Evolutionary conservation across 1,284 basidiomycete genomes (phyloP).

Genomic region (Mycena citricolor): DNA sequence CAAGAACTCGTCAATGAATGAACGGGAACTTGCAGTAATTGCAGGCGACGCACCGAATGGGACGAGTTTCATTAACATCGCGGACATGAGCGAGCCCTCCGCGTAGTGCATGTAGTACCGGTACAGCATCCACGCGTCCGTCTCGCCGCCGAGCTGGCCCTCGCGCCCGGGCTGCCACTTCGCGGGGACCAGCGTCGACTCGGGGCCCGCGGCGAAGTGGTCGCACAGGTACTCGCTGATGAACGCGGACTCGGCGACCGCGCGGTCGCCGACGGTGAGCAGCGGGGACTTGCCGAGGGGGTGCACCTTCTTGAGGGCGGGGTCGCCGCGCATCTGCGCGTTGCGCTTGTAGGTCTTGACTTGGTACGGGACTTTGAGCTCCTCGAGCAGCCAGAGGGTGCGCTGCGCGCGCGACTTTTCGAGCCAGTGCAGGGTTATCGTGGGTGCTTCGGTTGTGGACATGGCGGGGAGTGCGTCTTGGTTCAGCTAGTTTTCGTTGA

Average conservation of each 20-base stretch:
- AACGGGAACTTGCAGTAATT: not conserved
- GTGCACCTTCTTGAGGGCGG: slow-evolving; percentile 33
- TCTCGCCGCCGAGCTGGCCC: slow-evolving; percentile 18
- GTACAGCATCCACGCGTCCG: slow-evolving; percentile 31
- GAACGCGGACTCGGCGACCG: slow-evolving; percentile 21
- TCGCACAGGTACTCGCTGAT: slow-evolving; percentile 36
- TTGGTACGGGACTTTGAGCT: slow-evolving; percentile 28
- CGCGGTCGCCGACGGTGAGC: slow-evolving; percentile 30
- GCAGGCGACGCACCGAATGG: not conserved
- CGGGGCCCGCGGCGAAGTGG: slow-evolving; percentile 24
- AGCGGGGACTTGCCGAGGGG: slow-evolving; percentile 39
- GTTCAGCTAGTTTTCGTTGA: no score
- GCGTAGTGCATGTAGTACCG: slow-evolving; percentile 37
- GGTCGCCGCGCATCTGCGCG: slow-evolving; percentile 22
- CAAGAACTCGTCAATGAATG: not conserved
- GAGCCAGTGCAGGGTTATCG: slow-evolving; percentile 43
- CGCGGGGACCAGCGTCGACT: slow-evolving; percentile 13
- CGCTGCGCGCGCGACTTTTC: slow-evolving; percentile 46
- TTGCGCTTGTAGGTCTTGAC: slow-evolving; percentile 29
- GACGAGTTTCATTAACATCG: slow-evolving; percentile 21
- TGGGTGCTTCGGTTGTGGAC: slow-evolving; percentile 2
- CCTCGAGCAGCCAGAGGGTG: slow-evolving; percentile 45
- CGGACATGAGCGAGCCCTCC: slow-evolving; percentile 41
- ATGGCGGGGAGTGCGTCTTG: no score
- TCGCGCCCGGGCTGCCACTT: slow-evolving; percentile 12